Evolutionary conservation across 495 filamentous ascomycete genomes (phyloP), one percentile per base, ranked within the genome.

Genomic region (Daldinia loculata): DNA sequence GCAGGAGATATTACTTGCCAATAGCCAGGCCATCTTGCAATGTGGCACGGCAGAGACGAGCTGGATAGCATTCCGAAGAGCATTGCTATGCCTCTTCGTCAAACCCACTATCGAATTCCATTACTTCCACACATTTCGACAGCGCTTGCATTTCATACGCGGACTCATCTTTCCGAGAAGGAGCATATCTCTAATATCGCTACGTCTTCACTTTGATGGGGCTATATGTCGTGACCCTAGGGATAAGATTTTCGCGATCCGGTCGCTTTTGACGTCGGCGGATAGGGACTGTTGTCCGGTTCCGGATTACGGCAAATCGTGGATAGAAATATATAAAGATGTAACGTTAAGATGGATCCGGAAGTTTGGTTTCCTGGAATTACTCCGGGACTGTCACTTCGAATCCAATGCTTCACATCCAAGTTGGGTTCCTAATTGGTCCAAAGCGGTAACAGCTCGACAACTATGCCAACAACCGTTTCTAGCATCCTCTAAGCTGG

Each of bases 381-480:
- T 52, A 29, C 48, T 52, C 3, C 48, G 48, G 12, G 48, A 52
- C 19, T 52, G 48, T 29, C 48, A 52, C 14, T 52, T 52, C 14
- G 48, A 52, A 6, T 24, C 48, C 2, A 22, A 29, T 27, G 48
- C 48, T 52, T 29, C 24, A n/a, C 48, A 29, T 52, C 48, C 48
- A 52, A 52, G 48, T 19, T 52, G 48, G 48, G 26, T 52, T 52
- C 48, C 48, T n/a, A 52, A 52, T 15, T 52, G 48, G 48, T 29
- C 24, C 48, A 52, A 52, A 12, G 7, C 24, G 12, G 48, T 19
- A 52, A 0, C 48, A 15, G 14, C 26, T 52, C 48, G 24, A 6
- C 12, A 5, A 15, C 48, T 52, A 29, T 52, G 48, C 48, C 48
- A 29, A 29, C 48, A 52, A 27, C 48, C 48, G 12, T 52, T 52